These are phyloP conservation scores for Entophlyctis luteolus DNA, from an alignment of 192 early-diverging fungal species.

Conservation along the genomic window DNA sequence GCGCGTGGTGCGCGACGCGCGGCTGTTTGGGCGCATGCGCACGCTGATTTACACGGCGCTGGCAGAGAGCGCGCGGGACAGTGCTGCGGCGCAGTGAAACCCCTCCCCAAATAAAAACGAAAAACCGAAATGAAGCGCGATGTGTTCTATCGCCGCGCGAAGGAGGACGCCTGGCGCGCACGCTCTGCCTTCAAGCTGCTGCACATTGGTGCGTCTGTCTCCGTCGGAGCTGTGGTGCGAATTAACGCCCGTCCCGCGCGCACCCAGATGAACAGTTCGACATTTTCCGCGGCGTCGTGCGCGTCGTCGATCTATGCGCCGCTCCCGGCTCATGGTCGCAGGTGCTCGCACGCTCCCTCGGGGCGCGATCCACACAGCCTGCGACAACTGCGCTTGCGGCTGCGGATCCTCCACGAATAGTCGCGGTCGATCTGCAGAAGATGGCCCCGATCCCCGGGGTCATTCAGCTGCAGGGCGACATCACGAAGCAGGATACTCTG, in stretches of 20 bases:
- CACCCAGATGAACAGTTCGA: slow-evolving; percentile 81
- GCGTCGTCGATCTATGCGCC: slow-evolving; percentile 94
- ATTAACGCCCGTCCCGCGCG: neutral
- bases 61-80: slow-evolving; percentile 27
- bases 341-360: slow-evolving; percentile 51
- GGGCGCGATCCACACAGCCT: slow-evolving; percentile 13
- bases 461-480: slow-evolving; percentile 95
- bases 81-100: too few species aligned
- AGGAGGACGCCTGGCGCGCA: slow-evolving; percentile 97
- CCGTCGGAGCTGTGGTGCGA: neutral
- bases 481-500: slow-evolving; percentile 90
- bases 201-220: slow-evolving; percentile 60
- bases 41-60: slow-evolving; percentile 41
- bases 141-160: slow-evolving; percentile 93
- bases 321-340: slow-evolving; percentile 98
- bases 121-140: slow-evolving; percentile 57
- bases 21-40: slow-evolving; percentile 35
- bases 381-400: slow-evolving; percentile 23
- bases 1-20: slow-evolving; percentile 34
- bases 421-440: slow-evolving; percentile 92
- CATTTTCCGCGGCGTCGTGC: slow-evolving; percentile 76
- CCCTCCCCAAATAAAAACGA: neutral
- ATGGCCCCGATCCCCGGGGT: slow-evolving; percentile 94
- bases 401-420: slow-evolving; percentile 68
- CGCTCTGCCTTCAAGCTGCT: slow-evolving; percentile 95